Conservation (phyloP, 768 basidiomycete genomes). For the Daedaleopsis nitida region DNA sequence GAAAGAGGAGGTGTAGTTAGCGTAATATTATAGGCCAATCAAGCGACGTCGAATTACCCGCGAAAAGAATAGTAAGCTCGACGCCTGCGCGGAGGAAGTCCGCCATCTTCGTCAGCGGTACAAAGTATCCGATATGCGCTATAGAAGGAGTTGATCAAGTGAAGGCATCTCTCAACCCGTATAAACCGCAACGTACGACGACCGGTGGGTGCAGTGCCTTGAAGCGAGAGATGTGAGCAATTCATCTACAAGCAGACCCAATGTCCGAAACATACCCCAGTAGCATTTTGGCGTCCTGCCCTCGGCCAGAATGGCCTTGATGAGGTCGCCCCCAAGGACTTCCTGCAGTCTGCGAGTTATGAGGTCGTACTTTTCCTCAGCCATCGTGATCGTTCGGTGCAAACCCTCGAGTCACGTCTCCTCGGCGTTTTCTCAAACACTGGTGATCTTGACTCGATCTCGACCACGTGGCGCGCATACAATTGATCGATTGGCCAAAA, state of each 20-base stretch:
- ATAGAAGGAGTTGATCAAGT: conserved; percentile 13
- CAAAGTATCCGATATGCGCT: conserved; percentile 99
- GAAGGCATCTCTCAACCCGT: neutral
- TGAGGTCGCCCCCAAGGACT: conserved; percentile 80
- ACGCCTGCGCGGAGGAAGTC: conserved; percentile 95
- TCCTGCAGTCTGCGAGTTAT: conserved; percentile 89
- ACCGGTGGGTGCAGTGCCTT: conserved; percentile 93
- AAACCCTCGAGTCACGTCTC: neutral
- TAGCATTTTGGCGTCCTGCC: conserved; percentile 81
- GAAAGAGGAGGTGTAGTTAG: conserved; percentile 10
- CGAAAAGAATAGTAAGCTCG: conserved; percentile 50
- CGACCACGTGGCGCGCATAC: neutral
- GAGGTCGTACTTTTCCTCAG: conserved; percentile 58
- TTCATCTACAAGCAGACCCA: neutral
- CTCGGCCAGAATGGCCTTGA: conserved; percentile 79
- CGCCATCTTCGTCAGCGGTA: conserved; percentile 91
- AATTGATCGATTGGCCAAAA: neutral
- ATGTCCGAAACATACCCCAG: conserved; percentile 71
- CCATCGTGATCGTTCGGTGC: neutral
- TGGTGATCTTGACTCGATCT: conserved; percentile 2
- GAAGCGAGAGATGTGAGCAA: neutral
- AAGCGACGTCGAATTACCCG: conserved; percentile 12
- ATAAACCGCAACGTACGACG: conserved; percentile 63
- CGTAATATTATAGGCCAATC: neutral
- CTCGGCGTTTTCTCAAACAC: too few relatives aligned